These are phyloP conservation scores for Trametes pubescens DNA, from an alignment of 1,284 basidiomycete genomes.

Conservation along the genomic window DNA sequence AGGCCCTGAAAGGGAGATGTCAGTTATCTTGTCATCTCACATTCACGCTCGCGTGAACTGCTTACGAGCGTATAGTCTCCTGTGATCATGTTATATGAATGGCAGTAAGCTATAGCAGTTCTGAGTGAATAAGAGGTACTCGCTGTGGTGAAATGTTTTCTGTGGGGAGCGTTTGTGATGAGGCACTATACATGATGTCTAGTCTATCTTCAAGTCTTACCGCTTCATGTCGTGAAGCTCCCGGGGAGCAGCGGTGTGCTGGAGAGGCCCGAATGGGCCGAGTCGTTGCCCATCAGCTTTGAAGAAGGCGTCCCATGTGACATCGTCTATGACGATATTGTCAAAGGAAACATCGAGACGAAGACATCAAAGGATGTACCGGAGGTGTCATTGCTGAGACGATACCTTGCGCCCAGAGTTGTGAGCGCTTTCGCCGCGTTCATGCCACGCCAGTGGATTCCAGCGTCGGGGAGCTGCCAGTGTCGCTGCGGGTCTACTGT, in stretches of 20 bases:
- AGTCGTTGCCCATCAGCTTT: too few species aligned
- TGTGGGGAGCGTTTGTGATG: not conserved
- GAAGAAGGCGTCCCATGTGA: not conserved
- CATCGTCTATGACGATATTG: not conserved
- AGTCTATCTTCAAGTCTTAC: too few species aligned
- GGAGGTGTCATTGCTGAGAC: not conserved
- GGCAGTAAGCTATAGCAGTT: not conserved
- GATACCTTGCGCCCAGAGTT: not conserved
- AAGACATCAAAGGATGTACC: slow-evolving; percentile 47
- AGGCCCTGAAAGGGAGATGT: slow-evolving; percentile 46
- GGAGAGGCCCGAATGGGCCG: too few species aligned
- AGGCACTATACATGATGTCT: too few species aligned
- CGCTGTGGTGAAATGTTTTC: not conserved
- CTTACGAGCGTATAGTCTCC: slow-evolving; percentile 67
- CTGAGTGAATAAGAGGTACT: not conserved
- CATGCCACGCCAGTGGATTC: not conserved
- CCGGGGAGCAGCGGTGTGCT: too few species aligned
- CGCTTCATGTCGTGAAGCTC: too few species aligned
- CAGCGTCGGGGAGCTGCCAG: not conserved
- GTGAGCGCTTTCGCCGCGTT: not conserved
- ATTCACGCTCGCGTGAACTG: too few species aligned
- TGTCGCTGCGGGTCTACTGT: not conserved
- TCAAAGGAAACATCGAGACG: not conserved
- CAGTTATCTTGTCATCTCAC: not conserved
- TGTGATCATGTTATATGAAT: slow-evolving; percentile 32